Evolutionary conservation across 2,329 filamentous ascomycete genomes (phyloP).

Genomic region (Fusarium fracticaudum): DNA sequence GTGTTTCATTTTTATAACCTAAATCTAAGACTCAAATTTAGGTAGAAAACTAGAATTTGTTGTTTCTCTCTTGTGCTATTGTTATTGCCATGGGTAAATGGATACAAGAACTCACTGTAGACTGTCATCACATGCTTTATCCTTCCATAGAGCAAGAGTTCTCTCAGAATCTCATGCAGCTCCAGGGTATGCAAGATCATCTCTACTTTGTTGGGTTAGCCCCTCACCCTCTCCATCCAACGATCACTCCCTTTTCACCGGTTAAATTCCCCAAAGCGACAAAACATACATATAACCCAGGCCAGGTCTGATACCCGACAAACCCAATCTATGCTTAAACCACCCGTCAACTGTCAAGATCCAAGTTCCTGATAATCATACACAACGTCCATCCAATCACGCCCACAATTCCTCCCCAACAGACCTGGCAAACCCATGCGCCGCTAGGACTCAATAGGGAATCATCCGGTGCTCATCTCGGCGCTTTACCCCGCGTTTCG

Average conservation of each 20-base stretch:
- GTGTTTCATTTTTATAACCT: accelerated
- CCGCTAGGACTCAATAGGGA: slow-evolving; percentile 17
- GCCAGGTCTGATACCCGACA: not conserved
- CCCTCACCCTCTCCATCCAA: not conserved
- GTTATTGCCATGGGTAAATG: accelerated
- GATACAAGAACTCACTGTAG: not conserved
- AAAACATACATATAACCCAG: not conserved
- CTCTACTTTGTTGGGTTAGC: slow-evolving; percentile 11
- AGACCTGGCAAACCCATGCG: not conserved
- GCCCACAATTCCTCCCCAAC: slow-evolving; percentile 14
- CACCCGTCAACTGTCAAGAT: not conserved
- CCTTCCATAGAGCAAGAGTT: not conserved
- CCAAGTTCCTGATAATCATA: slow-evolving; percentile 8
- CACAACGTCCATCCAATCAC: slow-evolving; percentile 5
- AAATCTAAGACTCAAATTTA: not conserved
- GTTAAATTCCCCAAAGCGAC: not conserved
- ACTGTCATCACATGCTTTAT: too few species aligned
- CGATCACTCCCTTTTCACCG: not conserved
- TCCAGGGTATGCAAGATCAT: not conserved
- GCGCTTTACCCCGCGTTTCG: slow-evolving; percentile 31
- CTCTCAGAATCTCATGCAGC: not conserved
- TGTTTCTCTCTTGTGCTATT: accelerated
- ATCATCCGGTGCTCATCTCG: slow-evolving; percentile 28
- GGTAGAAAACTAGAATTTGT: accelerated
- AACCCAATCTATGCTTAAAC: not conserved